These are phyloP conservation scores for Cercospora sojina DNA, from an alignment of 2,329 filamentous ascomycete genomes.

Conservation along the genomic window DNA sequence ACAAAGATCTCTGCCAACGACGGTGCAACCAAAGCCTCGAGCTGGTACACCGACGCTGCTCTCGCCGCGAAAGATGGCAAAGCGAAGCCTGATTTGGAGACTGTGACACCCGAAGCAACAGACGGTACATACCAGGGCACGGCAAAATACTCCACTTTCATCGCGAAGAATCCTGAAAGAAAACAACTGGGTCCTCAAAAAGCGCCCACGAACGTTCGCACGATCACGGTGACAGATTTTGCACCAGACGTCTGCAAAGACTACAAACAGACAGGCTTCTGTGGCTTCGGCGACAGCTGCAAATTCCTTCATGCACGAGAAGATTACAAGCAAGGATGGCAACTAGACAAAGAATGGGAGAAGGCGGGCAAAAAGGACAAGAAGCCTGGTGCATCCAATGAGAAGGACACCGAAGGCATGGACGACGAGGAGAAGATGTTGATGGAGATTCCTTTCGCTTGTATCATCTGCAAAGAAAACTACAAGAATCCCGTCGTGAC, in stretches of 20 bases:
- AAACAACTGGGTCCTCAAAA: conserved; percentile 78
- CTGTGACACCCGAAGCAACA: conserved; percentile 56
- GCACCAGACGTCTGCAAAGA: conserved; percentile 95
- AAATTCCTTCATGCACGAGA: conserved; percentile 76
- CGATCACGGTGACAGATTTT: conserved; percentile 86
- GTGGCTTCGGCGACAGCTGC: conserved; percentile 74
- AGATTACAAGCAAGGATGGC: conserved; percentile 89
- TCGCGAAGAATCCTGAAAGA: conserved; percentile 77
- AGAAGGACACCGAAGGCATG: conserved; percentile 48
- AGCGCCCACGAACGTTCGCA: conserved; percentile 83
- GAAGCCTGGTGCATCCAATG: conserved; percentile 54
- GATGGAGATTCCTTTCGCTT: conserved; percentile 84
- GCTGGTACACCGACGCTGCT: conserved; percentile 80
- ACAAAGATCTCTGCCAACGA: conserved; percentile 66
- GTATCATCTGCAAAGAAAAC: conserved; percentile 76
- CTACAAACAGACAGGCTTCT: conserved; percentile 77
- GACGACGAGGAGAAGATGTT: conserved; percentile 68
- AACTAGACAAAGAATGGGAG: conserved; percentile 93
- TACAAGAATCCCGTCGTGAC: conserved; percentile 83
- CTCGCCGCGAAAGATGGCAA: conserved; percentile 33
- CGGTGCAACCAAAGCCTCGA: conserved; percentile 83
- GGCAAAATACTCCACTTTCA: conserved; percentile 70
- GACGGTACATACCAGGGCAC: conserved; percentile 75
- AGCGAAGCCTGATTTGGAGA: conserved; percentile 11
- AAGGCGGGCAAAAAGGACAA: conserved; percentile 66